Evolutionary conservation across 805 yeast genomes (phyloP).

Genomic region (Metschnikowia colocasiae): DNA sequence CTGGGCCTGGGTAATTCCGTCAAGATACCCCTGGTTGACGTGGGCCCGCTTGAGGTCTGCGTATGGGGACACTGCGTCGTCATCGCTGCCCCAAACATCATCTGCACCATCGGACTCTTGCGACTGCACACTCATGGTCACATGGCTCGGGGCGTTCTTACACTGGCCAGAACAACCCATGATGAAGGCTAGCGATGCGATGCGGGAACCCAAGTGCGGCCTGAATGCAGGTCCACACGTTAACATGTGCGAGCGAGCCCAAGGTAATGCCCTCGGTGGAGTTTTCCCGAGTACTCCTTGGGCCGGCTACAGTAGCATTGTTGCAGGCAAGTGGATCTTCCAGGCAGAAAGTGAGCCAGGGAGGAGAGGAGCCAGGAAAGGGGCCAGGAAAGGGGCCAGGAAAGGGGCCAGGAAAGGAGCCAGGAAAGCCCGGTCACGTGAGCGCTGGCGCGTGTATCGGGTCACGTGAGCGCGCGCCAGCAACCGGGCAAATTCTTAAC

Average conservation of each 20-base stretch:
- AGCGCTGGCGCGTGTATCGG: not conserved
- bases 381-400: too few species aligned
- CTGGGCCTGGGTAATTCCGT: conserved; percentile 68
- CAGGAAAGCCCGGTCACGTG: not conserved
- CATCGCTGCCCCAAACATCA: conserved; percentile 36
- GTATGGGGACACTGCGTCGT: conserved; percentile 18
- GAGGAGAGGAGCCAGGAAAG: too few species aligned
- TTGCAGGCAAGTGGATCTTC: too few species aligned
- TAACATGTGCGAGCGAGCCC: too few species aligned
- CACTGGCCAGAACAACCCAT: conserved; percentile 5
- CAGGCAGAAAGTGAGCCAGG: too few species aligned
- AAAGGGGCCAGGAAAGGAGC: too few species aligned
- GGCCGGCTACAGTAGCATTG: too few species aligned
- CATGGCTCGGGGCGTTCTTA: not conserved
- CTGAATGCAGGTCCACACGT: not conserved
- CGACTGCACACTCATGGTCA: not conserved
- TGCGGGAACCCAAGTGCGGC: not conserved
- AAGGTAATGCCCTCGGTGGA: too few species aligned
- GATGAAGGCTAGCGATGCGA: not conserved
- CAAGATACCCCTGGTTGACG: conserved; percentile 76
- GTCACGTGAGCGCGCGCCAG: conserved; percentile 6
- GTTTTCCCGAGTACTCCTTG: too few species aligned
- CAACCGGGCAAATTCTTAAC: not conserved
- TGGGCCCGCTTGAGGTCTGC: conserved; percentile 53
- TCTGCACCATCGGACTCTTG: conserved; percentile 10